Conservation (phyloP, 441 rosid species). For the Omphalea diandra region DNA sequence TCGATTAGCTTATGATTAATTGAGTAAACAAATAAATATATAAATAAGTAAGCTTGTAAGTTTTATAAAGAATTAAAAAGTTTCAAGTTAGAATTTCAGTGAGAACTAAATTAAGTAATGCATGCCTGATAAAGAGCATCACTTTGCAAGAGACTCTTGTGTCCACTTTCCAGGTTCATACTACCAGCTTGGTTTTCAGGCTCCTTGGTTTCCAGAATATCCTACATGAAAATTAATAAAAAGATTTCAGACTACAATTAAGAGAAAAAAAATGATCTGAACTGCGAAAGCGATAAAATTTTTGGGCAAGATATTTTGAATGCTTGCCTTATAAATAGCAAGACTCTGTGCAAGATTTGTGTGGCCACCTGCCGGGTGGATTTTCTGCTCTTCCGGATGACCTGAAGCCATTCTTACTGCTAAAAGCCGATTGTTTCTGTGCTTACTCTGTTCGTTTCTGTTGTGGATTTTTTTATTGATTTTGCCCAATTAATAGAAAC, state of each 20-base stretch:
- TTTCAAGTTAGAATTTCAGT: no score
- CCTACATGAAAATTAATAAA: background rate
- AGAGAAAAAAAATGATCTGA: no score
- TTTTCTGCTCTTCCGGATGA: background rate
- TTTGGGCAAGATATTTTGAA: no score
- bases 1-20: background rate
- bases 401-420: conserved; percentile 10
- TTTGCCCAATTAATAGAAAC: conserved; percentile 11
- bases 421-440: background rate
- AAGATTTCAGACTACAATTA: background rate
- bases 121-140: conserved; percentile 89
- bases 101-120: no score
- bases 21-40: background rate
- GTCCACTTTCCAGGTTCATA: conserved; percentile 83
- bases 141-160: conserved; percentile 85
- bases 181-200: conserved; percentile 41
- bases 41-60: background rate
- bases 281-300: no score
- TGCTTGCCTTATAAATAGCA: conserved; percentile 24
- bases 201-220: conserved; percentile 19
- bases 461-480: background rate
- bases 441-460: background rate
- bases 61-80: no score
- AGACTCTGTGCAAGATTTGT: conserved; percentile 12
- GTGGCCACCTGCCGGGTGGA: conserved; percentile 12